phyloP scores from a whole-genome alignment of 257 asterid species.

The Solanum virginianum region DNA sequence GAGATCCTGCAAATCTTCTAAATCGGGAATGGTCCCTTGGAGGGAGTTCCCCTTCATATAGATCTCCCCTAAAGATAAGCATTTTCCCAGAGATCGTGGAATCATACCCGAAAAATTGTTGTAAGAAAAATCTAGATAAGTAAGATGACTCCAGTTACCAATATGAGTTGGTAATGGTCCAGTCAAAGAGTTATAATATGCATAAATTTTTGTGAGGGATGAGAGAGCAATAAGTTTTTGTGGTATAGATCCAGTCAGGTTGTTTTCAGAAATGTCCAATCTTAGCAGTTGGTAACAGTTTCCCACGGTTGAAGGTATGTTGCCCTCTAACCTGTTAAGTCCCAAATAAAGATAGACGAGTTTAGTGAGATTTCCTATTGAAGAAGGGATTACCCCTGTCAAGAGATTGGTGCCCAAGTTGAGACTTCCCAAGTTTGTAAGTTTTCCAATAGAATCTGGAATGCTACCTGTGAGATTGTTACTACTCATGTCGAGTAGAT shows the following conservation, averaged over 20 bases:
- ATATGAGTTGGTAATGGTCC: constrained; percentile 21
- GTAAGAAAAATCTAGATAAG: constrained; percentile 22
- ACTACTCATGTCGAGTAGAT: constrained; percentile 6
- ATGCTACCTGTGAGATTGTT: constrained; percentile 20
- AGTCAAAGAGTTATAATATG: constrained; percentile 22
- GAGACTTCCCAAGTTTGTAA: constrained; percentile 15
- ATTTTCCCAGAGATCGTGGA: constrained; percentile 18
- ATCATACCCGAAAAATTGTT: constrained; percentile 28
- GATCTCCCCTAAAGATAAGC: constrained; percentile 19
- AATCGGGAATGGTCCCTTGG: constrained; percentile 21
- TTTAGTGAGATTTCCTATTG: constrained; percentile 23
- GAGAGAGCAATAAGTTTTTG: constrained; percentile 17
- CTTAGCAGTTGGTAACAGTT: constrained; percentile 16
- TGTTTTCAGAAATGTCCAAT: constrained; percentile 20
- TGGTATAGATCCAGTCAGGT: constrained; percentile 31
- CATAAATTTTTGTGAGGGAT: constrained; percentile 12
- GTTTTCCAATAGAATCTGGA: constrained; percentile 32
- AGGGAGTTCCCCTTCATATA: constrained; percentile 20
- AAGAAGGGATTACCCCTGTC: constrained; percentile 21
- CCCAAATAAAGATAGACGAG: constrained; percentile 12
- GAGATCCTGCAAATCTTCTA: constrained; percentile 12
- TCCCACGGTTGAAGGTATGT: constrained; percentile 25
- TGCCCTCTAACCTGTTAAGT: constrained; percentile 28
- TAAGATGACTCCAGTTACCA: constrained; percentile 26
- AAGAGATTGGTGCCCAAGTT: constrained; percentile 18